These are phyloP conservation scores for Lipomyces mesembrius DNA, from an alignment of 805 yeast species.

Conservation along the genomic window DNA sequence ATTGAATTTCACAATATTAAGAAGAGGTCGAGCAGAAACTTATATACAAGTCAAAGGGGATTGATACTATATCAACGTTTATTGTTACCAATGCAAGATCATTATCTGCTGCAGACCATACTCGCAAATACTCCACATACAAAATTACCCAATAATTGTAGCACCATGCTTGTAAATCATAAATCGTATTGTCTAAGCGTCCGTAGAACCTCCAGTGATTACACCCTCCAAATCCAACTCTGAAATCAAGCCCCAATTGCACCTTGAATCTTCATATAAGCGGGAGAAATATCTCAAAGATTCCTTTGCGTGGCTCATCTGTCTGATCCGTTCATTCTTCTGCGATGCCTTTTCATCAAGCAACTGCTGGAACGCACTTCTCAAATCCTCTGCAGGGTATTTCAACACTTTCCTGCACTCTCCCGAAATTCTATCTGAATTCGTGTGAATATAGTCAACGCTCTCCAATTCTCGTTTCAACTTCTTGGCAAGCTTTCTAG, in stretches of 20 bases:
- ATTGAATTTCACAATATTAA: not conserved
- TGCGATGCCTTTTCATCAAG: constrained; percentile 64
- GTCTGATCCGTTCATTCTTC: constrained; percentile 59
- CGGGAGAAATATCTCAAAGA: constrained; percentile 61
- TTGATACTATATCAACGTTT: not conserved
- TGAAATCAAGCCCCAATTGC: constrained; percentile 23
- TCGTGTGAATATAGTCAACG: constrained; percentile 76
- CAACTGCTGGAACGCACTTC: constrained; percentile 65
- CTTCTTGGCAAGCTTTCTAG: constrained; percentile 77
- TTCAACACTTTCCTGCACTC: constrained; percentile 83
- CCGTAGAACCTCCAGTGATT: not conserved
- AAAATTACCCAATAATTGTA: not conserved
- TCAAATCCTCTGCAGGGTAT: constrained; percentile 82
- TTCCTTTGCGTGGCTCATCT: constrained; percentile 60
- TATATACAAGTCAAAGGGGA: constrained; percentile 2
- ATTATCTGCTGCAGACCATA: not conserved
- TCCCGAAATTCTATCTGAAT: constrained; percentile 75
- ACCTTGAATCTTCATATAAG: constrained; percentile 49
- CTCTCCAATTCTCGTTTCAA: constrained; percentile 64
- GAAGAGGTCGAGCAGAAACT: not conserved
- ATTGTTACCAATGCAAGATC: not conserved
- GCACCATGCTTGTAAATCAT: not conserved
- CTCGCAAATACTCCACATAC: not conserved
- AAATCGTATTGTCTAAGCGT: not conserved
- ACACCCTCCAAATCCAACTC: constrained; percentile 29